These are phyloP conservation scores for Albugo laibachii DNA, from an alignment of 352 stramenopile genomes.

Conservation along the genomic window DNA sequence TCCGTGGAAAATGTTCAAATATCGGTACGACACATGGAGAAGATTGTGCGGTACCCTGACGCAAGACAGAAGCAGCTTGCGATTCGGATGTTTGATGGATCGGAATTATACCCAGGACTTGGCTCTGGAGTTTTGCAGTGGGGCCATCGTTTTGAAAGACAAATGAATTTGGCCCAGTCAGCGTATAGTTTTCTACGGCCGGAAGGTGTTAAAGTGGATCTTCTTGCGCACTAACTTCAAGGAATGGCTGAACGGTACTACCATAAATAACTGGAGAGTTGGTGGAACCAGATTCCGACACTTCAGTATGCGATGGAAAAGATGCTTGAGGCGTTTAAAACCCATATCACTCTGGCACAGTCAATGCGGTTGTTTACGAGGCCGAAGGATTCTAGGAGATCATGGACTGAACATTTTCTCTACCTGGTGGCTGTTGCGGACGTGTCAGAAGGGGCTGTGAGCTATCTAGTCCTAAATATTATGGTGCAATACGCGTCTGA, in stretches of 20 bases:
- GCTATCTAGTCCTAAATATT: not conserved
- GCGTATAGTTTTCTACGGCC: too few relatives aligned
- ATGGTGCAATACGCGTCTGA: not conserved
- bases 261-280: not conserved
- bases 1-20: too few relatives aligned
- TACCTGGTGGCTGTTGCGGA: not conserved
- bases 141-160: not conserved
- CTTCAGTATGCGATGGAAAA: too few relatives aligned
- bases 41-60: too few relatives aligned
- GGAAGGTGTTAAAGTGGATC: conserved; percentile 1
- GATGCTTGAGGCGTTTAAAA: too few relatives aligned
- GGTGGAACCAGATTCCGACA: too few relatives aligned
- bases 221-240: not conserved
- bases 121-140: not conserved
- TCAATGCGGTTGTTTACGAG: not conserved
- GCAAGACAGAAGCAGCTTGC: not conserved
- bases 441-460: not conserved
- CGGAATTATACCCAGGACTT: not conserved
- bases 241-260: conserved; percentile 1
- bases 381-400: not conserved
- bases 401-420: not conserved
- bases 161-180: too few relatives aligned
- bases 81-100: not conserved
- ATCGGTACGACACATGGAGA: too few relatives aligned
- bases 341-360: not conserved